phyloP scores from a whole-genome alignment of 1,284 basidiomycete species.

The Kwoniella shivajii region DNA sequence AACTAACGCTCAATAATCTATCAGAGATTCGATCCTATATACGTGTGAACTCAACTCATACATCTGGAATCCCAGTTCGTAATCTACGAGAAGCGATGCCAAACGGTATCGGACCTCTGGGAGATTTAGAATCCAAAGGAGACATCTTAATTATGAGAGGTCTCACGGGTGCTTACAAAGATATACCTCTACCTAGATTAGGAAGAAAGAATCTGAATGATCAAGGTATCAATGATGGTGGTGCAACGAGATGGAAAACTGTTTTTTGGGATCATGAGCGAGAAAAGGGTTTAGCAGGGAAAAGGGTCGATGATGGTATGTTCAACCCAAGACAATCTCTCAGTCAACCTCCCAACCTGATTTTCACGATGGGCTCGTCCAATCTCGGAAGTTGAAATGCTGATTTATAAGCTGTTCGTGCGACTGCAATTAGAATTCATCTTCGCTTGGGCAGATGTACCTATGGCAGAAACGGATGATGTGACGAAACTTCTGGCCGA shows the following conservation, averaged over 20 bases:
- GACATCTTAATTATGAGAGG: slow-evolving; percentile 50
- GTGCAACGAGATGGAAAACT: slow-evolving; percentile 40
- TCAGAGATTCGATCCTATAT: slow-evolving; percentile 45
- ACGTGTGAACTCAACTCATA: slow-evolving; percentile 41
- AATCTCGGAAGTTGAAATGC: too few species aligned
- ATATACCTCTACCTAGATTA: slow-evolving; percentile 44
- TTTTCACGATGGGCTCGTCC: background rate
- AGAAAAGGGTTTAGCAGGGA: slow-evolving; percentile 42
- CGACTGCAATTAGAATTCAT: slow-evolving; percentile 52
- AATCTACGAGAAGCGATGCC: slow-evolving; percentile 40
- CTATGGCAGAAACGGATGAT: slow-evolving; percentile 49
- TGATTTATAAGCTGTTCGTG: background rate
- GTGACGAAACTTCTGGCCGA: slow-evolving; percentile 47
- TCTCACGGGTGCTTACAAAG: slow-evolving; percentile 39
- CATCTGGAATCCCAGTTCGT: slow-evolving; percentile 36
- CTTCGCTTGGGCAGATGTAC: slow-evolving; percentile 49
- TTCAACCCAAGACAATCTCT: too few species aligned
- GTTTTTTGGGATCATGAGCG: slow-evolving; percentile 51
- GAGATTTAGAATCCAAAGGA: slow-evolving; percentile 40
- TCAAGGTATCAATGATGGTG: slow-evolving; percentile 35
- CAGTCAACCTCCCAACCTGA: background rate
- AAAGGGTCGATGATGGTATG: slow-evolving; percentile 49
- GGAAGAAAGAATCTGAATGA: slow-evolving; percentile 47
- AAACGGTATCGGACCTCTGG: slow-evolving; percentile 22
- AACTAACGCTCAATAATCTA: slow-evolving; percentile 37